Evolutionary conservation across 1,284 basidiomycete species (phyloP).

Genomic region (Neotropicomus parvogracilis): DNA sequence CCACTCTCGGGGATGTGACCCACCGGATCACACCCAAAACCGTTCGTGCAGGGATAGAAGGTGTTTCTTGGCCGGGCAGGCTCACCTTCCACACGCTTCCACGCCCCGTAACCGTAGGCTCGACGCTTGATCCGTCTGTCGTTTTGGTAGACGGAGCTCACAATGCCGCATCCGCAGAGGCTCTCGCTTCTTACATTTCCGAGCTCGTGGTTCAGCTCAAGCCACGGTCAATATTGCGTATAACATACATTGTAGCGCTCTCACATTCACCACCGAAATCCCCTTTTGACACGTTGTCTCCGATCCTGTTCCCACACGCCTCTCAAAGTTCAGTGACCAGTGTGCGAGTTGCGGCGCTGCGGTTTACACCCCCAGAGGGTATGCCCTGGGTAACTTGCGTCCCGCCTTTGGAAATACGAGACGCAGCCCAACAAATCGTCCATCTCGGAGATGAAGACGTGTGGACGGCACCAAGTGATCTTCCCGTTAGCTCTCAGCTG

Average conservation of each 20-base stretch:
- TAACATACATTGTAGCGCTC: slow-evolving; percentile 73
- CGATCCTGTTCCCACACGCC: slow-evolving; percentile 46
- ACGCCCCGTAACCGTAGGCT: slow-evolving; percentile 18
- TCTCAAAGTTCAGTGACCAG: slow-evolving; percentile 28
- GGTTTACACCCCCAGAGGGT: slow-evolving; percentile 70
- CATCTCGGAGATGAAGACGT: slow-evolving; percentile 39
- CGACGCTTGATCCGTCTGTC: slow-evolving; percentile 29
- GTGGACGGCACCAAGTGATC: slow-evolving; percentile 37
- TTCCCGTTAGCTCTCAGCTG: slow-evolving; percentile 32
- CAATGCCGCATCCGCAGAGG: slow-evolving; percentile 78
- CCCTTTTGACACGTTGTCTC: slow-evolving; percentile 63
- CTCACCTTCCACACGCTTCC: slow-evolving; percentile 66
- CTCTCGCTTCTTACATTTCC: slow-evolving; percentile 71
- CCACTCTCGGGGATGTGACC: slow-evolving; percentile 14
- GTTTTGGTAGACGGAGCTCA: slow-evolving; percentile 93
- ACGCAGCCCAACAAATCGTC: slow-evolving; percentile 41
- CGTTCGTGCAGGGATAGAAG: slow-evolving; percentile 50
- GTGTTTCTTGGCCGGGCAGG: slow-evolving; percentile 77
- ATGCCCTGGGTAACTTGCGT: slow-evolving; percentile 90
- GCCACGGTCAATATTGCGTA: slow-evolving; percentile 29
- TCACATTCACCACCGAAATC: slow-evolving; percentile 82
- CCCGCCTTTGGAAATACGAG: slow-evolving; percentile 45
- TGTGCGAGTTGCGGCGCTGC: slow-evolving; percentile 52
- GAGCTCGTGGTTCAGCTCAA: slow-evolving; percentile 28
- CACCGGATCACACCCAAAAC: slow-evolving; percentile 26